Base-by-base conservation (phyloP, 495 filamentous ascomycete species). In the Cladorrhinum samala region DNA sequence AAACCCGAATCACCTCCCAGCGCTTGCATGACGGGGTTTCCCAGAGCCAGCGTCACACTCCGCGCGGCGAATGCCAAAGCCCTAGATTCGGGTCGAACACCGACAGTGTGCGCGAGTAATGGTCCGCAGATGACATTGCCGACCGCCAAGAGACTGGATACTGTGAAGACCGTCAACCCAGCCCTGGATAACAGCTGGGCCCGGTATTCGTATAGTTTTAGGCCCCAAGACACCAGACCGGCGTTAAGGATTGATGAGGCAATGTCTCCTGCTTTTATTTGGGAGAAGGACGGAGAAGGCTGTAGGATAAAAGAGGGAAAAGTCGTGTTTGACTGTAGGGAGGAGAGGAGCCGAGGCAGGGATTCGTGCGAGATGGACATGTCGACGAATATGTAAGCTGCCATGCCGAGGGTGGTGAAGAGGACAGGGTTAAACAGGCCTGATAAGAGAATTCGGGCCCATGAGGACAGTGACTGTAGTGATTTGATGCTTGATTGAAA, bases 141-240 rank as follows among this genome's bases (percentile, higher is more conserved):
- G 3, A 70, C 54, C 6, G 72, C 65, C 0, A 64, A 24, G 4
- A 58, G 21, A 13, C 63, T 66, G 0, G 68, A 68, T 17, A 68
- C 68, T 8, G 61, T 37, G 16, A 72, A 64, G 0, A 69, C 66
- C 27, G 61, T 62, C 9, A 71, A 49, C 2, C 72, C 74, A 3
- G 67, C 67, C 54, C 68, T 57, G 7, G 68, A 71, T 21, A 69
- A 58, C 0, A 77, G 55, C 24, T 71, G 70, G 1, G 48, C 30
- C 11, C 73, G 68, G 61, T 73, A 73, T 51, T 73, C 68, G 59
- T 70, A 77, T 40, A 77, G 71, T 56, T 77, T 77, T 44, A 77
- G 64, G 0, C 75, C 74, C 68, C 75, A 67, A 2, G 67, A 65
- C 0, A 71, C 67, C 17, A 77, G 70, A 11, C 75, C 73, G 3